Base-by-base conservation (phyloP, 805 yeast species). In the Gaillardinia entomophila region DNA sequence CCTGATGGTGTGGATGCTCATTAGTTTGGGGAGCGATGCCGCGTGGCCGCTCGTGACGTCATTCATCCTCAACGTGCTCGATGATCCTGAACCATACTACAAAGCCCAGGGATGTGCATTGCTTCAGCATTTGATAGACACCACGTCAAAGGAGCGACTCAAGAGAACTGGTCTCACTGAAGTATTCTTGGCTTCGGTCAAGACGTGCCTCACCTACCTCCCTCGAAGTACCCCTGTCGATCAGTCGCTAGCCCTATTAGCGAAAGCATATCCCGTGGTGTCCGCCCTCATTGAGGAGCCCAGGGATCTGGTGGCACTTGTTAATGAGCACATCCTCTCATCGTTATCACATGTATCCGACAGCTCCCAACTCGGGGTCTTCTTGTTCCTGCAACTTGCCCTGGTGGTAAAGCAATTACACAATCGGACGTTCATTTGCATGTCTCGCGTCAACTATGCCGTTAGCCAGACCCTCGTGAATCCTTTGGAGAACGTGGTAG, bases 31-130 rank as follows among this genome's bases (percentile, higher is more conserved):
- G 1, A 25, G 23, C 26, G 28, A n/a, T 6, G 19, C 23, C 12
- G 26, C 26, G 6, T 53, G 63, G 58, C 42, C 51, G 6, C n/a
- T 49, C 3, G 32, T 59, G 10, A 45, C 64, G 8, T 49, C 67
- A 4, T 60, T 59, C 28, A 42, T 57, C 3, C 46, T 64, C 13
- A 60, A 59, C 28, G 43, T 64, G 5, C 45, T 62, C 25, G 66
- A 61, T 35, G 63, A 61, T 35, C 51, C 55, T 28, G 57, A 54
- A 16, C 52, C 56, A 4, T 24, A 32, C 4, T 43, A 52, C 28
- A 58, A 62, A 33, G 37, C 45, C 1, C 57, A 54, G 30, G 59
- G 52, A 13, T 42, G 53, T 28, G 31, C 34, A 6, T 31, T 57
- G n/a, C 32, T 57, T 18, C 19, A 10, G 13, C 26, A 33, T 4